Evolutionary conservation across 2,329 filamentous ascomycete species (phyloP), one percentile per base, ranked within the genome.

Genomic region (Aspergillus sergii): DNA sequence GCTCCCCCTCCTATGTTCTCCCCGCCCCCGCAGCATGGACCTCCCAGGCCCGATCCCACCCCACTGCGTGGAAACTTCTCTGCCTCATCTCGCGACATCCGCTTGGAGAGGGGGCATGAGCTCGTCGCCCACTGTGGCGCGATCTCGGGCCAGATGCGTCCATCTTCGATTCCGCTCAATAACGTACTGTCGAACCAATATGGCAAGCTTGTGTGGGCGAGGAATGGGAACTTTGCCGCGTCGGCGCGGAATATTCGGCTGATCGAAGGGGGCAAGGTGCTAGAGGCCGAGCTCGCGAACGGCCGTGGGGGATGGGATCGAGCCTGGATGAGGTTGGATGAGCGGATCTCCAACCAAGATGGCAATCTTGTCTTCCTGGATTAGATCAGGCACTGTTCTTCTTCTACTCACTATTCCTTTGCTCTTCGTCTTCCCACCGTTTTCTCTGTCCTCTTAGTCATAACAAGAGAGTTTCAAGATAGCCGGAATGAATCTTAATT

Each of bases 301-400:
- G 76, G 75, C 1, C 57, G 65, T 11, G 76, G 75, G 30, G 73
- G 73, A 6, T 78, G 74, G 75, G 66, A 69, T 21, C 61, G 66
- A 45, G 72, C 73, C 59, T 67, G 65, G 45, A 61, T 79, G 23
- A 67, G 72, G 30, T 64, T 81, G 66, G 74, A 80, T 68, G 78
- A 80, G 66, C 68, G 73, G 50, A 79, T 81, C 50, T 71, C 73
- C 30, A 80, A 80, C 63, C 70, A 75, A 21, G 68, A 80, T 60
- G 78, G 78, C 4, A 66, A 73, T 45, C 64, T 80, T 69, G 67
- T 69, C 26, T 71, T 75, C 64, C 61, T 76, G 48, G 60, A 68
- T 46, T 67, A 60, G 55, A 57, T 39, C 16, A 2, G 39, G 19
- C 2, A 34, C 39, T 21, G 28, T 58, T 8, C 21, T 5, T 54